Conservation (phyloP, 2,329 filamentous ascomycete species). For the Pestalotiopsis sp. region DNA sequence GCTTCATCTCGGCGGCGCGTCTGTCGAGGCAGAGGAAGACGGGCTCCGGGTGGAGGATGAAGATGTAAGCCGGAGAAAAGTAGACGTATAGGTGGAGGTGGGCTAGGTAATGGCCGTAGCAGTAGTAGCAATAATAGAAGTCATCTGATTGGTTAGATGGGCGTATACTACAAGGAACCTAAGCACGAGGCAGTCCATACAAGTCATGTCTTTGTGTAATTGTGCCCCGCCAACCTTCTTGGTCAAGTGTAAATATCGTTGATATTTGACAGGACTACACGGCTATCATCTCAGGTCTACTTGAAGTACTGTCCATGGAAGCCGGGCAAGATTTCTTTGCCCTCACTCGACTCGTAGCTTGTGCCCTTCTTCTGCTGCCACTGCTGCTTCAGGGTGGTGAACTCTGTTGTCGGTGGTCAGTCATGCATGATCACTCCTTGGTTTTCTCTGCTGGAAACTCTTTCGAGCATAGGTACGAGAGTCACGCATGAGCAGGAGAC, state of each 20-base stretch:
- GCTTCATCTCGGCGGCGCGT: constrained; percentile 42
- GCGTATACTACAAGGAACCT: no score
- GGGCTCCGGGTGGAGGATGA: constrained; percentile 40
- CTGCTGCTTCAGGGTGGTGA: constrained; percentile 37
- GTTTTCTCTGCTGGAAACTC: not conserved
- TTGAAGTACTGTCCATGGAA: constrained; percentile 29
- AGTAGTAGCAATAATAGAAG: no score
- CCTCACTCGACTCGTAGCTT: constrained; percentile 28
- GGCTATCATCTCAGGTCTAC: not conserved
- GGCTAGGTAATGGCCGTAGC: not conserved
- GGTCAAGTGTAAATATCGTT: no score
- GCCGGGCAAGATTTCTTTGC: constrained; percentile 36
- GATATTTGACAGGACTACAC: no score
- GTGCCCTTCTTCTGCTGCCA: constrained; percentile 38
- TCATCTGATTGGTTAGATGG: no score
- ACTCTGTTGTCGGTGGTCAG: constrained; percentile 24
- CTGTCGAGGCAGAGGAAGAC: constrained; percentile 39
- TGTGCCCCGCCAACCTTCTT: no score
- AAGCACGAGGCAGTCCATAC: no score
- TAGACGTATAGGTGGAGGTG: not conserved
- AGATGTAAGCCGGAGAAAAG: constrained; percentile 30
- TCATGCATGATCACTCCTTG: not conserved
- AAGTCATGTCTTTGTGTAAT: no score
- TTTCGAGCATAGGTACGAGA: not conserved
- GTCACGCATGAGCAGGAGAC: not conserved